Conservation (phyloP, 2,329 filamentous ascomycete species). For the Pseudogymnoascus sp. region DNA sequence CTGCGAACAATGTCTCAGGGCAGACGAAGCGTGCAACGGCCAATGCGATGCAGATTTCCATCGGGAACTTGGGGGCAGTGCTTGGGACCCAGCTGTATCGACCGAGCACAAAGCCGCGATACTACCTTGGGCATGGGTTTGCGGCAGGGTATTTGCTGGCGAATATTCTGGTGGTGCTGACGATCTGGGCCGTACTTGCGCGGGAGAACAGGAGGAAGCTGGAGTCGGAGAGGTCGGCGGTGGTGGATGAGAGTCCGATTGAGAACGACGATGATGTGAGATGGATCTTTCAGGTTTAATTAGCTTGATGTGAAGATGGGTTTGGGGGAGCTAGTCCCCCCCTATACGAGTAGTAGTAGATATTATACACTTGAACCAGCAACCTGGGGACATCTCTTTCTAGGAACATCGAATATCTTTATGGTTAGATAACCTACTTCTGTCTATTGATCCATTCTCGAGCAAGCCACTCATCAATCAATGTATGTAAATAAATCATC, state of each 20-base stretch:
- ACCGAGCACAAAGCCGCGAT: conserved; percentile 52
- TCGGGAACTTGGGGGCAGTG: conserved; percentile 63
- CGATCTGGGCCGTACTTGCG: conserved; percentile 48
- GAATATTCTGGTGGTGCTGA: conserved; percentile 48
- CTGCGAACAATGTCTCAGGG: conserved; percentile 64
- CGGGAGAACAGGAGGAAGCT: conserved; percentile 52
- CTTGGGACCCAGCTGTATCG: conserved; percentile 66
- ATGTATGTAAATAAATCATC: not conserved
- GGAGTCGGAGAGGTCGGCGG: conserved; percentile 43
- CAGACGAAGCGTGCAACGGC: conserved; percentile 64
- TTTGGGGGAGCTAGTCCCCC: not conserved
- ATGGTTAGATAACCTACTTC: no score
- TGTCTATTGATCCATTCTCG: not conserved
- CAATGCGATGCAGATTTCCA: conserved; percentile 65
- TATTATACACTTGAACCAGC: not conserved
- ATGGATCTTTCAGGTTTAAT: conserved; percentile 50
- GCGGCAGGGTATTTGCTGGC: conserved; percentile 57
- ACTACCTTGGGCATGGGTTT: conserved; percentile 59
- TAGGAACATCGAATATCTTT: not conserved
- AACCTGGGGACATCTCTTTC: not conserved
- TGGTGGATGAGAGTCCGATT: conserved; percentile 45
- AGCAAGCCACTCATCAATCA: not conserved
- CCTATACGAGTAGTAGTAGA: not conserved
- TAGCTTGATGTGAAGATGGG: not conserved
- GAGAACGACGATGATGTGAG: conserved; percentile 55